These are phyloP conservation scores for Yamagishiella unicocca DNA, from an alignment of 139 green algal species.

Conservation along the genomic window DNA sequence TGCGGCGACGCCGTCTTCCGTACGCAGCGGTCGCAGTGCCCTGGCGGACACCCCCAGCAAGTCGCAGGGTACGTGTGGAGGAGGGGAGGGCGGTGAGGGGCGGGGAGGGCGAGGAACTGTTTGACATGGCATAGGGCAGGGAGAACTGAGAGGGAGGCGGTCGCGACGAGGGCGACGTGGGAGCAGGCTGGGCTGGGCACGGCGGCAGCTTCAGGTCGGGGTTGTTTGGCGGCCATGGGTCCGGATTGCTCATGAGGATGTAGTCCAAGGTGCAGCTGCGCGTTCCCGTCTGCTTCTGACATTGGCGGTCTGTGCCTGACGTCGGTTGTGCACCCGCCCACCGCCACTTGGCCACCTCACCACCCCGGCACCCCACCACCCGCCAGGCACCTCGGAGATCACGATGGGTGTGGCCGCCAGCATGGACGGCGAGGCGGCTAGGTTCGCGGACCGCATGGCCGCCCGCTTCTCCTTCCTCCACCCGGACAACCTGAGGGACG, in stretches of 20 bases:
- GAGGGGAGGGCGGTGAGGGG: not conserved
- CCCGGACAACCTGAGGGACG: constrained; percentile 78
- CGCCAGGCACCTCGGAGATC: constrained; percentile 27
- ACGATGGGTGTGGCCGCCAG: constrained; percentile 51
- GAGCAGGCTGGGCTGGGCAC: too few species aligned
- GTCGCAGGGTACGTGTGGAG: not conserved
- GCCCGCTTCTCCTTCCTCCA: constrained; percentile 83
- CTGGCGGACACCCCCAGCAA: constrained; percentile 1
- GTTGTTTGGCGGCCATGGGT: too few species aligned
- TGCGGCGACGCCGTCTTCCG: not conserved
- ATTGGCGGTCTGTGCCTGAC: too few species aligned
- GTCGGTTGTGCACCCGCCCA: too few species aligned
- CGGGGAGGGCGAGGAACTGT: not conserved
- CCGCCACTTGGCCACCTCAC: too few species aligned
- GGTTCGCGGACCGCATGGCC: constrained; percentile 72
- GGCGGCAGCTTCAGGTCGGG: too few species aligned
- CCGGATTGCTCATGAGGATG: too few species aligned
- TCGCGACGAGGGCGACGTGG: too few species aligned
- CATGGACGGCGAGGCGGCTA: constrained; percentile 57
- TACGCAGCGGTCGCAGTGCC: not conserved
- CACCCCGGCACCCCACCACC: not conserved
- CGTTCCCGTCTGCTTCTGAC: too few species aligned
- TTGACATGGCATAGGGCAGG: not conserved
- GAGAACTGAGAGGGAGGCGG: too few species aligned
- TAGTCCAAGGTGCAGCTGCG: too few species aligned